Conservation (phyloP, 768 basidiomycete genomes). For the Pholiota microspora region DNA sequence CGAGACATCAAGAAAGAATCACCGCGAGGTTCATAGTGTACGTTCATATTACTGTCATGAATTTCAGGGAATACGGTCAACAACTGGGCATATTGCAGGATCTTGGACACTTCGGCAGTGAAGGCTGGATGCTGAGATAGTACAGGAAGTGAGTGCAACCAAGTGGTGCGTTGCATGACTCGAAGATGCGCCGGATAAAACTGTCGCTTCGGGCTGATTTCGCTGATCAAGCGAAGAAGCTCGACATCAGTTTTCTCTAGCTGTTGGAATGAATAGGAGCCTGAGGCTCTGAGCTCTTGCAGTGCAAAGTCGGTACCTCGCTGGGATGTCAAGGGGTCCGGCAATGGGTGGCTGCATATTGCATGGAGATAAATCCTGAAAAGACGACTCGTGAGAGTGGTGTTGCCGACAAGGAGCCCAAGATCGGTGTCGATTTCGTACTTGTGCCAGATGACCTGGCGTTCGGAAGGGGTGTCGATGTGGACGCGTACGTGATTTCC, state of each 20-base stretch:
- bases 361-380: conserved; percentile 44
- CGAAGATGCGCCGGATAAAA: conserved; percentile 37
- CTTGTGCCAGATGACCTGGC: conserved; percentile 16
- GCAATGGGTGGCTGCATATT: conserved; percentile 36
- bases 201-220: conserved; percentile 29
- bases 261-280: conserved; percentile 37
- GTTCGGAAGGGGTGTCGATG: conserved; percentile 22
- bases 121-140: conserved; percentile 28
- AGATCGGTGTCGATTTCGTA: conserved; percentile 33
- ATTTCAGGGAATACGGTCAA: conserved; percentile 11
- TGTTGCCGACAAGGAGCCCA: conserved; percentile 28
- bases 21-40: neutral
- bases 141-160: conserved; percentile 24
- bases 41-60: neutral
- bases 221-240: conserved; percentile 30
- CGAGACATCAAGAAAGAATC: conserved; percentile 12
- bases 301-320: conserved; percentile 45
- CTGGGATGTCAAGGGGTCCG: conserved; percentile 42
- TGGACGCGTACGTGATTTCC: conserved; percentile 21
- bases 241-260: conserved; percentile 26
- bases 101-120: conserved; percentile 19
- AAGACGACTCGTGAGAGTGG: conserved; percentile 27
- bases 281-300: conserved; percentile 32
- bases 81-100: conserved; percentile 24
- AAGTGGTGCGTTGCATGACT: conserved; percentile 38